Evolutionary conservation across 2,329 filamentous ascomycete species (phyloP), one percentile per base, ranked within the genome.

Genomic region (Colletotrichum acutatum): DNA sequence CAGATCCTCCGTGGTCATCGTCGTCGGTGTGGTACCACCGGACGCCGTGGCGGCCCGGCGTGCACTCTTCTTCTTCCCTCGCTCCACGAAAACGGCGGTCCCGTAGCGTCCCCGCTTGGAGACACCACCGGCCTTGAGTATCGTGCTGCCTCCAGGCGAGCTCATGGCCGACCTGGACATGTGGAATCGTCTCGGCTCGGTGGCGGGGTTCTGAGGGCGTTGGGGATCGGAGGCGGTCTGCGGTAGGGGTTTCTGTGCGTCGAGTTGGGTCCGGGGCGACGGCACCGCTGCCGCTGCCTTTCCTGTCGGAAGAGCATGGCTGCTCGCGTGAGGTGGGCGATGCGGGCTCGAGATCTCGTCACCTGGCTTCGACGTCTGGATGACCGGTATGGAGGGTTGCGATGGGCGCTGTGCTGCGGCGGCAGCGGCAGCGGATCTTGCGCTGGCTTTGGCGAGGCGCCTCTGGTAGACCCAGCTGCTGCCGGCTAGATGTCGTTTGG

Each of bases 381-480:
- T 90, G 30, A 85, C 74, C 2, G 88, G 88, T 64, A 78, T 78
- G 49, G 72, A 72, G 56, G 78, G 77, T 59, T 74, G 71, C 46
- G 67, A 28, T 69, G 62, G 46, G 19, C 42, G 61, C 46, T 64
- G 49, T 9, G 74, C 58, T 22, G 76, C 58, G 24, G 76, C 67
- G 30, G 66, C 53, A 42, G 75, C 30, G 75, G 71, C 68, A 70
- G 66, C 57, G 78, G 76, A 67, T 75, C 75, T 72, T 78, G 76
- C 72, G 77, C 68, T 60, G 37, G 79, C 75, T 26, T 77, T 72
- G 73, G 82, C 78, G 59, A 84, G 79, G 70, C 88, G 86, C 75
- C 88, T 86, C 74, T 87, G 87, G 76, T 90, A 91, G n/a, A 90
- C 84, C 82, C 87, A 90, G 74, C 83, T 84, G 71, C 82, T 84